A percentile compares a stretch with the other conserved stretches of the same genome.
phyloP scores from a whole-genome alignment of 2,329 filamentous ascomycete species.

The Cladorrhinum sp. region DNA sequence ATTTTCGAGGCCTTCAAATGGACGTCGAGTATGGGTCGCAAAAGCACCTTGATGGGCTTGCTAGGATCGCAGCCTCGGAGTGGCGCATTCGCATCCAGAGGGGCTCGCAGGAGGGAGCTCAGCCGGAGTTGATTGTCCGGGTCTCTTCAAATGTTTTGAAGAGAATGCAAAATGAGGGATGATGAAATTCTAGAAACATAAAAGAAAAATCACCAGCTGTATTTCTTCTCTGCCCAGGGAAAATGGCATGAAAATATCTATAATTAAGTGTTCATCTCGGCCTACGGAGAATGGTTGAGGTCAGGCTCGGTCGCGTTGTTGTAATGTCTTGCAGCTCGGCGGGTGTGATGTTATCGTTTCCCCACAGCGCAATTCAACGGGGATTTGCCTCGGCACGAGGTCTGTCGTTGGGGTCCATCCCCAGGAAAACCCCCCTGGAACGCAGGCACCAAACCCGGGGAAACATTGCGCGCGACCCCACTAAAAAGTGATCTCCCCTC shows the following conservation, averaged over 20 bases:
- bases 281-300: neutral
- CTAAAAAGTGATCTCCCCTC: constrained; percentile 4
- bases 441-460: constrained; percentile 13
- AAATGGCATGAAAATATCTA: neutral
- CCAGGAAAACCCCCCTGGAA: constrained; percentile 15
- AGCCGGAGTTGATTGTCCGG: neutral
- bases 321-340: constrained; percentile 13
- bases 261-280: constrained; percentile 16
- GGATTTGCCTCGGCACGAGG: constrained; percentile 23
- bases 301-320: constrained; percentile 14
- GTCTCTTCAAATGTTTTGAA: neutral
- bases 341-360: constrained; percentile 10
- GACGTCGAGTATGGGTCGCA: neutral
- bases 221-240: neutral
- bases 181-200: neutral
- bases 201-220: neutral
- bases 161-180: neutral
- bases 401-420: constrained; percentile 12
- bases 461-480: constrained; percentile 10
- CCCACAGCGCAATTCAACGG: constrained; percentile 14
- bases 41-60: constrained; percentile 2
- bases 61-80: neutral
- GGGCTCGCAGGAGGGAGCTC: neutral
- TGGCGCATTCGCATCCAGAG: constrained; percentile 13
- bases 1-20: neutral